Conservation (phyloP, 2,329 filamentous ascomycete genomes). For the Zalaria obscura region DNA sequence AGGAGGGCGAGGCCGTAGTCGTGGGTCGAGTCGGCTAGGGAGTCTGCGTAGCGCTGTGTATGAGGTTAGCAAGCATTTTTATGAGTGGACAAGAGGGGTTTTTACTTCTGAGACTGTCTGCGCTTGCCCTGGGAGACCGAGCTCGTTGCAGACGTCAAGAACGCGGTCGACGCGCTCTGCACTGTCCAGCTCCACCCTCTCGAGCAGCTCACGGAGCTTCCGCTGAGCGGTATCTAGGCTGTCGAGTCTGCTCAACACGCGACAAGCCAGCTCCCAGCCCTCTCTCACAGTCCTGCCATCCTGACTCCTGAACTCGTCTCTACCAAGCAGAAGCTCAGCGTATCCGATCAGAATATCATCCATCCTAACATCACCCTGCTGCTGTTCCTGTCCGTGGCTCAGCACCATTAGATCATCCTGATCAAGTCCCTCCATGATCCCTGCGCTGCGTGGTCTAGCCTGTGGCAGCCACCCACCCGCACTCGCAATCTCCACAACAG, state of each 20-base stretch:
- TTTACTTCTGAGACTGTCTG: conserved; percentile 70
- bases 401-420: conserved; percentile 76
- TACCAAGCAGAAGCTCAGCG: conserved; percentile 45
- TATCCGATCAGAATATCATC: conserved; percentile 69
- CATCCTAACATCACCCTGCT: conserved; percentile 47
- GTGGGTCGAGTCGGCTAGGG: conserved; percentile 55
- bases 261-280: conserved; percentile 82
- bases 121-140: conserved; percentile 67
- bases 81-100: conserved; percentile 4
- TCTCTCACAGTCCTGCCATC: conserved; percentile 25
- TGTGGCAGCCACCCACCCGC: conserved; percentile 66
- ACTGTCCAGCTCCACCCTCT: conserved; percentile 57
- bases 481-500: conserved; percentile 73
- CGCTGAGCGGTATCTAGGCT: conserved; percentile 56
- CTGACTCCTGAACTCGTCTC: conserved; percentile 25
- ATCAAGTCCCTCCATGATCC: conserved; percentile 54
- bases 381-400: conserved; percentile 50
- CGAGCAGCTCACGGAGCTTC: conserved; percentile 59
- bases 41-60: conserved; percentile 64
- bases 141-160: conserved; percentile 60
- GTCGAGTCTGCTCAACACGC: conserved; percentile 70
- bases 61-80: conserved; percentile 10
- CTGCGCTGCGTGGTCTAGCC: conserved; percentile 36
- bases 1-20: conserved; percentile 76
- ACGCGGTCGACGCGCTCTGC: conserved; percentile 65